These are phyloP conservation scores for Globisporangium paddicum DNA, from an alignment of 352 stramenopile genomes.

Conservation along the genomic window DNA sequence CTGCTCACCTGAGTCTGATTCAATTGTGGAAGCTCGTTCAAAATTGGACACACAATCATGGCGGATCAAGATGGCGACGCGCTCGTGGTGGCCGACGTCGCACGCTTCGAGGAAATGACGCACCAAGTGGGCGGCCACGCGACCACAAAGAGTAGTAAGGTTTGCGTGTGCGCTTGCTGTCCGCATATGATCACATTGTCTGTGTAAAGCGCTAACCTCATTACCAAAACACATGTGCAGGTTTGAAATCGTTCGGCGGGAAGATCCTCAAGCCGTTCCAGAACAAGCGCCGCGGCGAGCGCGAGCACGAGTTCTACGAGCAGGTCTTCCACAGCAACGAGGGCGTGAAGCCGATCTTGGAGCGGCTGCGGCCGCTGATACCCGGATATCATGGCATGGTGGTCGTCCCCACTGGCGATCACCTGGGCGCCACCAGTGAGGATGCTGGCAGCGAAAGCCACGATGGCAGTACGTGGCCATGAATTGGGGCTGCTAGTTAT, in stretches of 20 bases:
- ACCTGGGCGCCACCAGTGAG: not conserved
- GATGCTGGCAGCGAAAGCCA: slow-evolving; percentile 1
- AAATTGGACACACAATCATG: slow-evolving; percentile 4
- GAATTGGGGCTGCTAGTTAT: not conserved
- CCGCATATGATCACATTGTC: not conserved
- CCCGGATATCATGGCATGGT: slow-evolving; percentile 63
- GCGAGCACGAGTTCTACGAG: slow-evolving; percentile 77
- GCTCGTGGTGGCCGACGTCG: not conserved
- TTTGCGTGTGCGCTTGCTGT: not conserved
- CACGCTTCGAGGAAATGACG: slow-evolving; percentile 41
- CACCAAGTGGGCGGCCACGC: slow-evolving; percentile 81
- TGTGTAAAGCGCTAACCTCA: not conserved
- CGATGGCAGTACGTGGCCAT: slow-evolving; percentile 3
- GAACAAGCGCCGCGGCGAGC: slow-evolving; percentile 66
- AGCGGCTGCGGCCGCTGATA: slow-evolving; percentile 38
- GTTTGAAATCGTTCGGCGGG: slow-evolving; percentile 54
- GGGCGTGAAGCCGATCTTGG: slow-evolving; percentile 16
- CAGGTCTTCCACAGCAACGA: slow-evolving; percentile 33
- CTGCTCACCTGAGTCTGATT: not conserved
- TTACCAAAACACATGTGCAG: slow-evolving; percentile 16
- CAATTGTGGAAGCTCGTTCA: not conserved
- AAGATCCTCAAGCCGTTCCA: slow-evolving; percentile 87
- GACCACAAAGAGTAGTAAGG: slow-evolving; percentile 56
- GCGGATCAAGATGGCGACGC: slow-evolving; percentile 1
- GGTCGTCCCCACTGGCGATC: slow-evolving; percentile 18